Percentiles rank a stretch among this genome's conserved stretches.
Conservation (phyloP, 345 rosid species). For the Gossypium stocksii region DNA sequence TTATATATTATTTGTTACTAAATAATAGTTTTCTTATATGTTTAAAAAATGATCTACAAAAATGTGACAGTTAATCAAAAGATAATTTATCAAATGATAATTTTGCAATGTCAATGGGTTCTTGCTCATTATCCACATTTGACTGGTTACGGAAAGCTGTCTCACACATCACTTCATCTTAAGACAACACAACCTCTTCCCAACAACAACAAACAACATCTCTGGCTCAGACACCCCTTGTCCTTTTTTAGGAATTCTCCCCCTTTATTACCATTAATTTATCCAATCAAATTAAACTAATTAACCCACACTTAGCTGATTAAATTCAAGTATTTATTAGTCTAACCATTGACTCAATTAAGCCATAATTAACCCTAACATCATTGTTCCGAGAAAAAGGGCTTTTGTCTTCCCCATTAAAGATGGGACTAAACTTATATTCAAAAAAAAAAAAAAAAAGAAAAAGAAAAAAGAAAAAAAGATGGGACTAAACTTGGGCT, state of each 20-base stretch:
- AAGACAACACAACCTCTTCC: slow-evolving; percentile 7
- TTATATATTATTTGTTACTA: too few relatives aligned
- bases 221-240: neutral
- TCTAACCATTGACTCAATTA: neutral
- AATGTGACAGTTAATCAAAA: too few relatives aligned
- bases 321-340: neutral
- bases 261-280: neutral
- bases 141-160: neutral
- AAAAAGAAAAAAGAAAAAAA: neutral
- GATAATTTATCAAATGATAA: too few relatives aligned
- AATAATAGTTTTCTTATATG: too few relatives aligned
- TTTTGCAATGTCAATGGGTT: too few relatives aligned
- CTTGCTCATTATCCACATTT: neutral
- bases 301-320: neutral
- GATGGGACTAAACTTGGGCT: slow-evolving; percentile 25
- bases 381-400: neutral
- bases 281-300: neutral
- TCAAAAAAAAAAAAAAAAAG: too few relatives aligned
- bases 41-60: too few relatives aligned
- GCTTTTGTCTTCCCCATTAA: slow-evolving; percentile 4
- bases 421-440: neutral
- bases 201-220: slow-evolving; percentile 8
- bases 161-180: slow-evolving; percentile 9
- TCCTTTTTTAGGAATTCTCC: neutral
- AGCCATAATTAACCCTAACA: neutral